Conservation (phyloP, 495 filamentous ascomycete genomes). For the Daldinia loculata region DNA sequence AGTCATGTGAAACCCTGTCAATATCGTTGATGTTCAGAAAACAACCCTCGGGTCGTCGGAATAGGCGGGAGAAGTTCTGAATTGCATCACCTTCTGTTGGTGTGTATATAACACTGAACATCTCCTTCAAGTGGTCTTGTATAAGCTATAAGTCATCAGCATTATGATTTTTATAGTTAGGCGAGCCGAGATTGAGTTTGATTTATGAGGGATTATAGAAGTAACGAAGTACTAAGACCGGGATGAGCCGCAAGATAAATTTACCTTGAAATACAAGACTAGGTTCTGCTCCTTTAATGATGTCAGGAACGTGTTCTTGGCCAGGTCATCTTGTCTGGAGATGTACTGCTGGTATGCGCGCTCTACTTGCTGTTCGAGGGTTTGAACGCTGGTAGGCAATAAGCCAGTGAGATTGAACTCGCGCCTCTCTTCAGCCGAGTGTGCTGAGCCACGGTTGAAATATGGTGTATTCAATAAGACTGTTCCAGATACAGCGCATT, state of each 20-base stretch:
- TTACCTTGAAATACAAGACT: conserved; percentile 76
- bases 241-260: background rate
- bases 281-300: conserved; percentile 88
- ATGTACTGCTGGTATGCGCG: conserved; percentile 84
- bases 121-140: conserved; percentile 68
- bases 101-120: conserved; percentile 90
- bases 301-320: conserved; percentile 86
- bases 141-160: conserved; percentile 45
- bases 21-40: conserved; percentile 67
- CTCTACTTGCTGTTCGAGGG: conserved; percentile 79
- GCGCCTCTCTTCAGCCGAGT: conserved; percentile 71
- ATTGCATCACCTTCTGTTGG: conserved; percentile 94
- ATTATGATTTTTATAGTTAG: background rate
- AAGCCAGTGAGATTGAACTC: conserved; percentile 76
- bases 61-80: conserved; percentile 81
- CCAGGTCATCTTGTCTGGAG: conserved; percentile 74
- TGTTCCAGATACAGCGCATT: conserved; percentile 66
- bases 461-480: conserved; percentile 72
- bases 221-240: background rate
- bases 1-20: conserved; percentile 66
- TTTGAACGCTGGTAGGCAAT: conserved; percentile 76
- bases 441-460: conserved; percentile 87
- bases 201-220: too few relatives aligned
- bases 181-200: too few relatives aligned
- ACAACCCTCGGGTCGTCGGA: conserved; percentile 75